Percentiles rank a stretch among this genome's conserved stretches.
Evolutionary conservation across 169 alveolate species (phyloP).

Genomic region (Plasmodium sp.): DNA sequence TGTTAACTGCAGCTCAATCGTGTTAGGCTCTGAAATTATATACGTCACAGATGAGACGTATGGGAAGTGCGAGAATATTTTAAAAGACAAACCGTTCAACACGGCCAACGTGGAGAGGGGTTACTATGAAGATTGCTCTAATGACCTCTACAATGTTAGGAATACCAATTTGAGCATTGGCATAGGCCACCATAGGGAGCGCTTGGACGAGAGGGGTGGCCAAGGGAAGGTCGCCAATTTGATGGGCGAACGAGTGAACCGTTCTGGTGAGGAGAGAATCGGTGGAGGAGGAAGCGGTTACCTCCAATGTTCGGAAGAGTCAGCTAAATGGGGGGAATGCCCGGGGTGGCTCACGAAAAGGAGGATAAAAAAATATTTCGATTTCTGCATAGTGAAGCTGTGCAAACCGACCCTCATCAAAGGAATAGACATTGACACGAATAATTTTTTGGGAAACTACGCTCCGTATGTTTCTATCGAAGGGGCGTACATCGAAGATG

Average conservation of each 20-base stretch:
- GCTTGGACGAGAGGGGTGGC: background rate
- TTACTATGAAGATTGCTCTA: conserved; percentile 51
- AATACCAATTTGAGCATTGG: background rate
- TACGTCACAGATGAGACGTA: conserved; percentile 75
- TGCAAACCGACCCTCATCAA: conserved; percentile 74
- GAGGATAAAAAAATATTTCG: conserved; percentile 77
- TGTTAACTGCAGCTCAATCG: conserved; percentile 57
- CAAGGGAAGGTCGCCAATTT: background rate
- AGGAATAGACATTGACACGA: conserved; percentile 77
- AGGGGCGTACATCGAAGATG: conserved; percentile 76
- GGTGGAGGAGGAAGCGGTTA: background rate
- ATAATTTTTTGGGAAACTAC: conserved; percentile 77
- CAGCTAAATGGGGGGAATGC: conserved; percentile 4
- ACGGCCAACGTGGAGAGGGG: conserved; percentile 44
- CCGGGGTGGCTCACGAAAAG: conserved; percentile 82
- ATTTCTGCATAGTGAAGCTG: conserved; percentile 74
- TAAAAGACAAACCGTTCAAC: conserved; percentile 71
- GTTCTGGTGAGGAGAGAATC: background rate
- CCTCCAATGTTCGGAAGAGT: background rate
- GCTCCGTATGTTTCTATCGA: conserved; percentile 79
- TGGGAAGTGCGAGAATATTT: conserved; percentile 74
- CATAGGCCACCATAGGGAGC: background rate
- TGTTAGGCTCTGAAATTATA: conserved; percentile 71
- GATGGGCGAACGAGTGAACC: background rate
- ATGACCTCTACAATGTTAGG: conserved; percentile 41